phyloP scores from a whole-genome alignment of 1,139 yeast species.

The Taphrina deformans region DNA sequence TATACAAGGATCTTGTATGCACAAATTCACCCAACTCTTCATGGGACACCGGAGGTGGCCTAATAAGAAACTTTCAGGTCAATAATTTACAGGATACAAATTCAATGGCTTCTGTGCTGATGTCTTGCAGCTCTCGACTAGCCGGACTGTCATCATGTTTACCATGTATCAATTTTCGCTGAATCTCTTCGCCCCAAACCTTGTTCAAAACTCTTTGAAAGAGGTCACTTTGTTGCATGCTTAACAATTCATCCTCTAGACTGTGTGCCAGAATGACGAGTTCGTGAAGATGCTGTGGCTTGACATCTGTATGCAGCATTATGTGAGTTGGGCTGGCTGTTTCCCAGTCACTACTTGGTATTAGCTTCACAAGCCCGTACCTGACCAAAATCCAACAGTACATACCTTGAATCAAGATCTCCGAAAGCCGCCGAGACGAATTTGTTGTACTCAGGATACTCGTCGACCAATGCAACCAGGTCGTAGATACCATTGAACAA shows the following conservation, averaged over 20 bases:
- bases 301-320: slow-evolving; percentile 35
- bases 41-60: no score
- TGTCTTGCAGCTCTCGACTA: slow-evolving; percentile 6
- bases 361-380: not conserved
- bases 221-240: slow-evolving; percentile 36
- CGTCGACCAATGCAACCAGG: slow-evolving; percentile 48
- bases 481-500: slow-evolving; percentile 59
- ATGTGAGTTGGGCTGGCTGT: slow-evolving; percentile 46
- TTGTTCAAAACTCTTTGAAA: not conserved
- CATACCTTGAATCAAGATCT: slow-evolving; percentile 20
- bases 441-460: slow-evolving; percentile 51
- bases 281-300: not conserved
- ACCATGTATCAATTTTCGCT: not conserved
- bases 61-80: not conserved
- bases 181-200: slow-evolving; percentile 14
- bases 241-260: slow-evolving; percentile 37
- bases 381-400: no score
- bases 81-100: not conserved
- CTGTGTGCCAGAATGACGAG: slow-evolving; percentile 37
- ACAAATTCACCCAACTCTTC: no score
- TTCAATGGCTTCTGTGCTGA: not conserved
- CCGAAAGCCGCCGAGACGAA: slow-evolving; percentile 55
- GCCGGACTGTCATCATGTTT: slow-evolving; percentile 16
- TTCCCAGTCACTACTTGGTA: slow-evolving; percentile 38
- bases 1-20: no score